phyloP scores from a whole-genome alignment of 2,329 filamentous ascomycete species.

The Botrytis deweyae region DNA sequence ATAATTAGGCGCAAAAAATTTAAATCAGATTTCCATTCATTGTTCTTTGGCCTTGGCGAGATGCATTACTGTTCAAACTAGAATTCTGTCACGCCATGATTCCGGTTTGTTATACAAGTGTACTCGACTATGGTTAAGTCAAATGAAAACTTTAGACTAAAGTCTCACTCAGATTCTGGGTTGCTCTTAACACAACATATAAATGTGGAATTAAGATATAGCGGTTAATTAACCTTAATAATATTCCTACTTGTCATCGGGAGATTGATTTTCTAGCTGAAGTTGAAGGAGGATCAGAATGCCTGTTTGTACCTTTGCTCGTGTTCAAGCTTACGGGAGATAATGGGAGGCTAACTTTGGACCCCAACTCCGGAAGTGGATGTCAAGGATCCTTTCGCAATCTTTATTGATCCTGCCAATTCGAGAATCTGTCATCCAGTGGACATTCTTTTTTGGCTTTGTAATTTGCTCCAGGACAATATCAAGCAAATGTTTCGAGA shows the following conservation, averaged over 20 bases:
- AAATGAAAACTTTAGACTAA: not conserved
- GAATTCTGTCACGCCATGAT: not conserved
- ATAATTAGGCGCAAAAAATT: conserved; percentile 16
- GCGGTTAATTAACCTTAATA: not conserved
- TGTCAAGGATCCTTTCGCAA: not conserved
- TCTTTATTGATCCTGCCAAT: conserved; percentile 8
- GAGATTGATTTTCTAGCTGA: conserved; percentile 5
- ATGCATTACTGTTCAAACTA: not conserved
- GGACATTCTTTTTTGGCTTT: not conserved
- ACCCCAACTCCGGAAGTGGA: conserved; percentile 15
- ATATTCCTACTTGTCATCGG: not conserved
- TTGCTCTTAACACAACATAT: not conserved
- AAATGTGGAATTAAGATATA: not conserved
- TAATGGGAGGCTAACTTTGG: not conserved
- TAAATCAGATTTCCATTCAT: not conserved
- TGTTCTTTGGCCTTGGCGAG: not conserved
- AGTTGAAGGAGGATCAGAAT: not conserved
- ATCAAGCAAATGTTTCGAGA: not conserved
- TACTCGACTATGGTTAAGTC: not conserved
- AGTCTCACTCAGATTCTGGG: not conserved
- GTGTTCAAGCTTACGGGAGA: conserved; percentile 19
- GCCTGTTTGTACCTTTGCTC: not conserved
- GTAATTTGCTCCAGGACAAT: not conserved
- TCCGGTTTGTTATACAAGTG: not conserved
- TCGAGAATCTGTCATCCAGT: not conserved